Evolutionary conservation across 192 early-diverging fungal species (phyloP).

Genomic region (Podila clonocystis): DNA sequence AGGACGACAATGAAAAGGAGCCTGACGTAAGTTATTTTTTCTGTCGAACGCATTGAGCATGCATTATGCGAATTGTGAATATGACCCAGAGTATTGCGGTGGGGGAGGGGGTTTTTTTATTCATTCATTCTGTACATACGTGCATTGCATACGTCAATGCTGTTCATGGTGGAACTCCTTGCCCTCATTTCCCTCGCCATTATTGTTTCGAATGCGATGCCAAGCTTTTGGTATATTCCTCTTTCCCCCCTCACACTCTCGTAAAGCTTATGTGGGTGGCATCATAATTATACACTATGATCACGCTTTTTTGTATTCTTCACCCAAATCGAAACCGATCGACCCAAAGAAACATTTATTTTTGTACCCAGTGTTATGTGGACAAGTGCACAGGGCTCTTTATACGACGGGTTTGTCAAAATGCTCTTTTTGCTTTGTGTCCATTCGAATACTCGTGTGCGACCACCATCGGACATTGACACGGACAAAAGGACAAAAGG

Average conservation of each 20-base stretch:
- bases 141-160: too few relatives aligned
- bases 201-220: background rate
- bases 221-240: background rate
- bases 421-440: background rate
- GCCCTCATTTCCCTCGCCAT: background rate
- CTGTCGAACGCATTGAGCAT: background rate
- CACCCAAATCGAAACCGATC: background rate
- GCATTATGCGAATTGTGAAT: too few relatives aligned
- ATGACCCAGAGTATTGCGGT: too few relatives aligned
- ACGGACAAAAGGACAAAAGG: too few relatives aligned
- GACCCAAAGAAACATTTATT: background rate
- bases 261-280: too few relatives aligned
- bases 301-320: too few relatives aligned
- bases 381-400: too few relatives aligned
- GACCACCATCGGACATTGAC: too few relatives aligned
- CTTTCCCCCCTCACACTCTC: background rate
- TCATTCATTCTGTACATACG: too few relatives aligned
- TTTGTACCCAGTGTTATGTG: background rate
- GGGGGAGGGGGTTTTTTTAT: too few relatives aligned
- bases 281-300: too few relatives aligned
- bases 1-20: constrained; percentile 15
- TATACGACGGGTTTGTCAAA: too few relatives aligned
- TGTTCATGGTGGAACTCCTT: background rate
- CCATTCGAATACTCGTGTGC: background rate
- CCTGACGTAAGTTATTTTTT: constrained; percentile 24